These are phyloP conservation scores for Leptographium flavum DNA, from an alignment of 2,329 filamentous ascomycete species.

Conservation along the genomic window DNA sequence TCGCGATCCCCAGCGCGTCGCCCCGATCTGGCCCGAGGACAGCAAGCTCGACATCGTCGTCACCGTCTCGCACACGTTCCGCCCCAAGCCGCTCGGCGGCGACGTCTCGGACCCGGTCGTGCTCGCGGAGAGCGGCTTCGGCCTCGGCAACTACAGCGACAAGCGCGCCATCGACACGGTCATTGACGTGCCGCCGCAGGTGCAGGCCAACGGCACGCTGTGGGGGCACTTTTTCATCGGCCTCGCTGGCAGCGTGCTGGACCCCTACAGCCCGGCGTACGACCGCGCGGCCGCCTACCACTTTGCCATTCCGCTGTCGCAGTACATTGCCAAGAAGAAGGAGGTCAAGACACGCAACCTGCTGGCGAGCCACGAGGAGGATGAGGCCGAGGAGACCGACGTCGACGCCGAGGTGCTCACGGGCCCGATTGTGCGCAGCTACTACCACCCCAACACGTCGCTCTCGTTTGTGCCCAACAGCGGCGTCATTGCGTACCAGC, in stretches of 20 bases:
- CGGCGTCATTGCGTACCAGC: constrained; percentile 52
- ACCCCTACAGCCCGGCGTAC: constrained; percentile 59
- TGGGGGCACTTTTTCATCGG: constrained; percentile 91
- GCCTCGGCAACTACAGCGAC: constrained; percentile 65
- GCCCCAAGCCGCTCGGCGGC: constrained; percentile 51
- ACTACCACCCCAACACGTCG: constrained; percentile 92
- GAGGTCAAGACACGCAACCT: constrained; percentile 75
- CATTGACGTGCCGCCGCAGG: constrained; percentile 61
- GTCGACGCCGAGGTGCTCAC: constrained; percentile 34
- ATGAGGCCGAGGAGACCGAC: constrained; percentile 22
- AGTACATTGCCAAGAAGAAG: constrained; percentile 88
- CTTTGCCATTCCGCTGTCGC: constrained; percentile 73
- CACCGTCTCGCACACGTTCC: constrained; percentile 65
- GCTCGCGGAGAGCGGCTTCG: constrained; percentile 67
- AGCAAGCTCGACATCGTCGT: constrained; percentile 70
- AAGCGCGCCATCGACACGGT: constrained; percentile 61
- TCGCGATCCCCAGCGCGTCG: constrained; percentile 53
- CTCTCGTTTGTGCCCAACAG: constrained; percentile 74
- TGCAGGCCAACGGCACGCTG: constrained; percentile 84
- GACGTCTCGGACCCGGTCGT: constrained; percentile 56
- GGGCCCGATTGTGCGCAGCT: constrained; percentile 63
- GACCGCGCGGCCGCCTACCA: constrained; percentile 66
- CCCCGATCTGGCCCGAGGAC: constrained; percentile 77
- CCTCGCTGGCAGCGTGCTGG: constrained; percentile 59
- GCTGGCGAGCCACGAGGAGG: constrained; percentile 41